A percentile compares a stretch with the other conserved stretches of the same genome.
Evolutionary conservation across 768 basidiomycete genomes (phyloP).

Genomic region (Tulasnella sp.): DNA sequence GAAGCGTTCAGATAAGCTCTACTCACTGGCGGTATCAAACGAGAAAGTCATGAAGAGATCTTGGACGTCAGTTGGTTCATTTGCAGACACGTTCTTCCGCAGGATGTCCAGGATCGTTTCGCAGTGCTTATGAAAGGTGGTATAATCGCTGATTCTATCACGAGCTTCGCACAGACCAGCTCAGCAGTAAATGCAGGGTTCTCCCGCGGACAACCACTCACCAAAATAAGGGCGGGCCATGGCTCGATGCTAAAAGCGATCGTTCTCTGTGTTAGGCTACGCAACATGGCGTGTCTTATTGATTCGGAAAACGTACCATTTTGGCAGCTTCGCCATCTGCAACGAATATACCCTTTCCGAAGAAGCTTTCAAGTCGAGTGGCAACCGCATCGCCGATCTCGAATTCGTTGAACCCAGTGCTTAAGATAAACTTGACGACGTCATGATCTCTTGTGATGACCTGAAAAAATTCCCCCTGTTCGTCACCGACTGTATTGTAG

Average conservation of each 20-base stretch:
- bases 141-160: slow-evolving; percentile 12
- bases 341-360: slow-evolving; percentile 28
- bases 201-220: background rate
- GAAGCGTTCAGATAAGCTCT: no score
- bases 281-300: background rate
- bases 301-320: slow-evolving; percentile 19
- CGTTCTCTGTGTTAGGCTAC: background rate
- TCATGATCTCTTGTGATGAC: slow-evolving; percentile 13
- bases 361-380: slow-evolving; percentile 22
- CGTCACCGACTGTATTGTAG: background rate
- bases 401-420: slow-evolving; percentile 14
- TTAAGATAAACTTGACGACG: slow-evolving; percentile 7
- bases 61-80: slow-evolving; percentile 19
- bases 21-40: slow-evolving; percentile 12
- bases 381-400: slow-evolving; percentile 19
- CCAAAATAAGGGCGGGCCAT: slow-evolving; percentile 26
- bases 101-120: slow-evolving; percentile 13
- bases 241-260: slow-evolving; percentile 21
- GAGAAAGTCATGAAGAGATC: slow-evolving; percentile 15
- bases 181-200: background rate
- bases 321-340: slow-evolving; percentile 25
- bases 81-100: slow-evolving; percentile 20
- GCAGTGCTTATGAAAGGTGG: slow-evolving; percentile 19
- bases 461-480: background rate
- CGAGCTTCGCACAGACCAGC: slow-evolving; percentile 18